Conservation (phyloP, 495 filamentous ascomycete genomes). For the Penicillium robsamsonii region DNA sequence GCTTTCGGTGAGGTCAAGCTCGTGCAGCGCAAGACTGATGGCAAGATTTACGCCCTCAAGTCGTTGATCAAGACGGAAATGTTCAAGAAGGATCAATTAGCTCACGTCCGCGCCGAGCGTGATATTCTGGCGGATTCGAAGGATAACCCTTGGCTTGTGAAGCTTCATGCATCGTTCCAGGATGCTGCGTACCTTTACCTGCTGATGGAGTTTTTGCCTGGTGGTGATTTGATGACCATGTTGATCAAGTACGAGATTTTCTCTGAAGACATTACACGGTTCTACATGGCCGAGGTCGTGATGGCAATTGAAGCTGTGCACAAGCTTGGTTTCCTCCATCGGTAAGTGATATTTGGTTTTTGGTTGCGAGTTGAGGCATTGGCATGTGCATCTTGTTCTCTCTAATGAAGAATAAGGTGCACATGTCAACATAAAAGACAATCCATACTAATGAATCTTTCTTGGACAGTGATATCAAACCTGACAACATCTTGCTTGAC, state of each 20-base stretch:
- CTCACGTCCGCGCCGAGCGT: slow-evolving; percentile 96
- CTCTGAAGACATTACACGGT: slow-evolving; percentile 95
- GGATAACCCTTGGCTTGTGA: slow-evolving; percentile 98
- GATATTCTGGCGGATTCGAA: slow-evolving; percentile 93
- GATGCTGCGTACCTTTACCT: slow-evolving; percentile 94
- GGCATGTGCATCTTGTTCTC: not conserved
- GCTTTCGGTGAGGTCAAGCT: slow-evolving; percentile 98
- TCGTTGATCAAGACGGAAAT: slow-evolving; percentile 98
- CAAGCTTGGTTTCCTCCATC: slow-evolving; percentile 96
- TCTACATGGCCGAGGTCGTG: slow-evolving; percentile 98
- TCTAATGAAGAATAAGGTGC: not conserved
- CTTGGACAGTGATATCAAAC: slow-evolving; percentile 85
- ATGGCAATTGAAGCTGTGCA: slow-evolving; percentile 98
- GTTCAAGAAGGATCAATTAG: slow-evolving; percentile 99
- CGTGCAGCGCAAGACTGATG: slow-evolving; percentile 92
- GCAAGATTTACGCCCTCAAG: slow-evolving; percentile 97
- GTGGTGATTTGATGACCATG: slow-evolving; percentile 99
- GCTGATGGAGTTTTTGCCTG: slow-evolving; percentile 98
- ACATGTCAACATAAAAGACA: not conserved
- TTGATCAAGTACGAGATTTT: slow-evolving; percentile 99
- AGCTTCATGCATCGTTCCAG: slow-evolving; percentile 96
- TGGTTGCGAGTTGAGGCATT: not conserved
- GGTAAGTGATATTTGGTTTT: slow-evolving; percentile 54
- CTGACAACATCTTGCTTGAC: slow-evolving; percentile 97
- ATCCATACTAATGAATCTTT: slow-evolving; percentile 14